Percentiles rank a stretch among this genome's conserved stretches.
Conservation (phyloP, 805 yeast genomes). For the Candida palmyrensis region DNA sequence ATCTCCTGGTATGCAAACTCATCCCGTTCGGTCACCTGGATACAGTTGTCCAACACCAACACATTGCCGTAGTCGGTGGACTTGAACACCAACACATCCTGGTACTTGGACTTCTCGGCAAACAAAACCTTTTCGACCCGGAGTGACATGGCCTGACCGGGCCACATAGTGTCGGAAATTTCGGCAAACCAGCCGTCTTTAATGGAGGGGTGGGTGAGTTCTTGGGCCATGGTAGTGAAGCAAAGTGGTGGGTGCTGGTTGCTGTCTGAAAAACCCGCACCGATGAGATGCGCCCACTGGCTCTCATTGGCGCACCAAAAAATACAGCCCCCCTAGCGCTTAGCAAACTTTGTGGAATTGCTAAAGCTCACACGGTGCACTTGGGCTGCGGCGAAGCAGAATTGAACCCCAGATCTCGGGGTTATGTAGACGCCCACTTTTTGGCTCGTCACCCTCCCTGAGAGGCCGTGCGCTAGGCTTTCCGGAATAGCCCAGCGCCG, state of each 20-base stretch:
- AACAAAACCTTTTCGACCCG: conserved; percentile 83
- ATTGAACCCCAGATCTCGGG: too few relatives aligned
- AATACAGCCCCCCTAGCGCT: too few relatives aligned
- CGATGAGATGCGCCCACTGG: too few relatives aligned
- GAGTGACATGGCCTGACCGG: conserved; percentile 95
- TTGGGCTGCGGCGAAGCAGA: too few relatives aligned
- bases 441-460: too few relatives aligned
- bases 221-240: conserved; percentile 18
- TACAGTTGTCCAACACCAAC: conserved; percentile 88
- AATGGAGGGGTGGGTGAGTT: conserved; percentile 51
- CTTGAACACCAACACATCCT: conserved; percentile 90
- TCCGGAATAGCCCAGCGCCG: too few relatives aligned
- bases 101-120: conserved; percentile 82
- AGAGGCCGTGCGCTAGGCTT: too few relatives aligned
- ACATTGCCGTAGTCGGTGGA: conserved; percentile 94
- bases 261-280: too few relatives aligned
- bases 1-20: conserved; percentile 98
- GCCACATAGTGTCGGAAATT: conserved; percentile 94
- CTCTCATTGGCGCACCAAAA: too few relatives aligned
- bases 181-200: conserved; percentile 97
- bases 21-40: conserved; percentile 95
- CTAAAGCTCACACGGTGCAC: too few relatives aligned
- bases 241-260: neutral
- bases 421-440: too few relatives aligned
- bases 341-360: too few relatives aligned